Evolutionary conservation across 345 rosid genomes (phyloP).

Genomic region (Lepidium aucheri): DNA sequence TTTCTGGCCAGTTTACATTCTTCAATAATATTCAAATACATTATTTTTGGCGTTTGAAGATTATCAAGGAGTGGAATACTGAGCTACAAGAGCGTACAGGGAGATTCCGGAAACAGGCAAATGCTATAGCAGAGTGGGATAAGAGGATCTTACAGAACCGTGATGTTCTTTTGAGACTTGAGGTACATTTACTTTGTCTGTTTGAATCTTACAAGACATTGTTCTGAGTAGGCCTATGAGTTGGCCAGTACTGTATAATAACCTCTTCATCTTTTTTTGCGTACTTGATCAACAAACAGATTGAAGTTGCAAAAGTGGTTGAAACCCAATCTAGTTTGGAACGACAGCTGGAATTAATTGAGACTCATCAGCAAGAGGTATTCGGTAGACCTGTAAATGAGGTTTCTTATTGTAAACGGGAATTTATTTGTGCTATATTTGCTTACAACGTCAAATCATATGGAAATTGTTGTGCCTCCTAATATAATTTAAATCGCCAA

Average conservation of each 20-base stretch:
- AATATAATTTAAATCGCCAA: background rate
- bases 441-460: background rate
- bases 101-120: constrained; percentile 86
- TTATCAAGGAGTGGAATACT: constrained; percentile 92
- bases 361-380: constrained; percentile 98
- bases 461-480: no score
- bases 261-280: constrained; percentile 10
- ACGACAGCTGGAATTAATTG: constrained; percentile 81
- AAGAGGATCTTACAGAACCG: constrained; percentile 94
- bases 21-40: background rate
- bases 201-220: background rate
- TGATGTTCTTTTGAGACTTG: constrained; percentile 94
- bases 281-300: constrained; percentile 35
- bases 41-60: constrained; percentile 35
- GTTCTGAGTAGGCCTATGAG: background rate
- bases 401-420: background rate
- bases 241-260: background rate
- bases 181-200: constrained; percentile 38
- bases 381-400: background rate
- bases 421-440: background rate
- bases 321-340: constrained; percentile 83
- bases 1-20: background rate
- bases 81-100: constrained; percentile 92
- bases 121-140: constrained; percentile 97
- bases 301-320: constrained; percentile 97